Percentiles rank a stretch among this genome's conserved stretches.
Evolutionary conservation across 1,284 basidiomycete genomes (phyloP).

Genomic region (Violaceomyces palustris): DNA sequence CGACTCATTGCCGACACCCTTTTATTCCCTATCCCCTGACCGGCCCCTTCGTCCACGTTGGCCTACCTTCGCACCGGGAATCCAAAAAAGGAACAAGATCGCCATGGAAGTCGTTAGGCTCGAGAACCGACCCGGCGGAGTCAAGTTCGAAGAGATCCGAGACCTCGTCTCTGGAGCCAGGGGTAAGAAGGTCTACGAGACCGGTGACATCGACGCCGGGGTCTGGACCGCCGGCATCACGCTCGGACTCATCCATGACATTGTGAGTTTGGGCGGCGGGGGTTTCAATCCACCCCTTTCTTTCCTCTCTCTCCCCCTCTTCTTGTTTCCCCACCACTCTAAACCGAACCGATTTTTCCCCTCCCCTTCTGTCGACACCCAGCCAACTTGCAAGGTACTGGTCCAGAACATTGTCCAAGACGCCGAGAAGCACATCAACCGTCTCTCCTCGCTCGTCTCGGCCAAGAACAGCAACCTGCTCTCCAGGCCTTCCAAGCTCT

Average conservation of each 20-base stretch:
- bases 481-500: slow-evolving; percentile 18
- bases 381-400: slow-evolving; percentile 72
- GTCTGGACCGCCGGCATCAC: slow-evolving; percentile 79
- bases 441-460: slow-evolving; percentile 17
- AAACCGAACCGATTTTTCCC: background rate
- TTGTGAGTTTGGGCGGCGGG: slow-evolving; percentile 51
- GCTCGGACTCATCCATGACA: slow-evolving; percentile 77
- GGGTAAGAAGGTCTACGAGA: slow-evolving; percentile 74
- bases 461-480: slow-evolving; percentile 15
- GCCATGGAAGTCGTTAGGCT: slow-evolving; percentile 73
- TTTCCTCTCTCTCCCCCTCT: background rate
- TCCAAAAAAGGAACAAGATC: slow-evolving; percentile 68
- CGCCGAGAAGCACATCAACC: slow-evolving; percentile 66
- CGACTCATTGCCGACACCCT: no score
- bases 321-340: background rate
- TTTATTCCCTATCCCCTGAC: no score
- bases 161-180: slow-evolving; percentile 72
- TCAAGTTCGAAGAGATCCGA: slow-evolving; percentile 78
- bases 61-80: no score
- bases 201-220: slow-evolving; percentile 77
- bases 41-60: no score
- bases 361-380: background rate
- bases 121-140: slow-evolving; percentile 73
- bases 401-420: slow-evolving; percentile 69
- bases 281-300: no score